A percentile compares a stretch with the other conserved stretches of the same genome.
These are phyloP conservation scores for Cucurbita ficifolia DNA, from an alignment of 306 rosid genomes.

Conservation along the genomic window DNA sequence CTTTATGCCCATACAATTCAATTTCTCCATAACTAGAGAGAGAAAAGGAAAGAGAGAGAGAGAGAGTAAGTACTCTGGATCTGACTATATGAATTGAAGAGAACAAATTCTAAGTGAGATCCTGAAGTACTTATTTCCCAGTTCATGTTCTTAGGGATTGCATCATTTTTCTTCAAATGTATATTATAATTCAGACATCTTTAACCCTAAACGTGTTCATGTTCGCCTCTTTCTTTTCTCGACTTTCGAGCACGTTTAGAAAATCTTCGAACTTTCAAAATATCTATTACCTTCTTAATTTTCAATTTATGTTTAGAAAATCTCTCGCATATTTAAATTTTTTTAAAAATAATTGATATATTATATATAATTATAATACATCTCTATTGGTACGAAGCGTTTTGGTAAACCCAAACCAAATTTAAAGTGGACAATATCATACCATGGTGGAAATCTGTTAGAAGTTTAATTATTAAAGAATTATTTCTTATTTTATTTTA, in stretches of 20 bases:
- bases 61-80: conserved; percentile 51
- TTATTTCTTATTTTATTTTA: not conserved
- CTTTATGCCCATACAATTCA: conserved; percentile 38
- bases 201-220: not conserved
- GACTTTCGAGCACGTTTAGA: too few species aligned
- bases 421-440: too few species aligned
- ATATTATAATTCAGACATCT: not conserved
- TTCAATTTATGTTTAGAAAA: too few species aligned
- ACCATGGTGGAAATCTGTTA: too few species aligned
- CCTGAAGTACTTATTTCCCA: conserved; percentile 35
- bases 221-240: not conserved
- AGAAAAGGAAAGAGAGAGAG: conserved; percentile 7
- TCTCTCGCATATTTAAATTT: too few species aligned
- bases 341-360: too few species aligned
- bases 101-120: conserved; percentile 65
- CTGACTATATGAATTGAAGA: conserved; percentile 58
- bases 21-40: conserved; percentile 8
- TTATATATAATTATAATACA: too few species aligned
- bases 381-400: too few species aligned
- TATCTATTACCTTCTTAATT: too few species aligned
- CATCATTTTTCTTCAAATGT: not conserved
- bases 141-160: not conserved
- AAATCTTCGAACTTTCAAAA: too few species aligned
- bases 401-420: too few species aligned
- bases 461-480: too few species aligned